phyloP scores from a whole-genome alignment of 2,329 filamentous ascomycete genomes.

The Exophiala sp. region DNA sequence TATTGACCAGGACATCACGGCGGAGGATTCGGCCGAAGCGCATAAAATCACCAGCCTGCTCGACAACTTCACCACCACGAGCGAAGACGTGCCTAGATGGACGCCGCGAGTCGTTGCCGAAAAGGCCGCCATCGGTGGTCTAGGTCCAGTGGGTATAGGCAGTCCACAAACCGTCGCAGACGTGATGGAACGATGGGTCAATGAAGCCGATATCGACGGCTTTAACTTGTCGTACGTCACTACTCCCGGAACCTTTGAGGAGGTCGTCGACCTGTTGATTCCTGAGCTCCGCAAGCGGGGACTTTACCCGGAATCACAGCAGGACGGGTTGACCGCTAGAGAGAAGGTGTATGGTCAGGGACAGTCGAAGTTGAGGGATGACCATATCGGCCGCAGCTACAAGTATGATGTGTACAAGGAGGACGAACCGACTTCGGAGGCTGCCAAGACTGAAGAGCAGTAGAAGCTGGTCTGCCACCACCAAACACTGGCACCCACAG shows the following conservation, averaged over 20 bases:
- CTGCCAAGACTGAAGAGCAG: slow-evolving; percentile 18
- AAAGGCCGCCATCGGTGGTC: slow-evolving; percentile 45
- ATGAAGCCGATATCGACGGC: slow-evolving; percentile 64
- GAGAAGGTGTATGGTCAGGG: slow-evolving; percentile 60
- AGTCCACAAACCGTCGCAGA: slow-evolving; percentile 61
- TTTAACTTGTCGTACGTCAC: slow-evolving; percentile 57
- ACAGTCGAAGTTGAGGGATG: slow-evolving; percentile 50
- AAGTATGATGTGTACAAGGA: slow-evolving; percentile 59
- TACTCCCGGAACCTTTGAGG: slow-evolving; percentile 49
- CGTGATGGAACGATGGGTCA: slow-evolving; percentile 60
- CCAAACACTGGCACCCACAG: background rate
- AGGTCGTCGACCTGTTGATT: slow-evolving; percentile 46
- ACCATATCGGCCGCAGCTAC: slow-evolving; percentile 55
- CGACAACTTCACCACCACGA: slow-evolving; percentile 46
- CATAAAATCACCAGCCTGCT: slow-evolving; percentile 48
- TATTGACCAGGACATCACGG: slow-evolving; percentile 53
- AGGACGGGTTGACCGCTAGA: slow-evolving; percentile 45
- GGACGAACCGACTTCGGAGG: slow-evolving; percentile 37
- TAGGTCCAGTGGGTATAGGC: slow-evolving; percentile 48
- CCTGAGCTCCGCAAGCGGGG: slow-evolving; percentile 44
- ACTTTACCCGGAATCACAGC: slow-evolving; percentile 31
- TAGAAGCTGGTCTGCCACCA: too few relatives aligned
- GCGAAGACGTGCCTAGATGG: slow-evolving; percentile 38
- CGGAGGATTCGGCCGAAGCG: slow-evolving; percentile 50
- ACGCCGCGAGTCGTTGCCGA: slow-evolving; percentile 42